These are phyloP conservation scores for Russula virescens DNA, from an alignment of 768 basidiomycete species.

Conservation along the genomic window DNA sequence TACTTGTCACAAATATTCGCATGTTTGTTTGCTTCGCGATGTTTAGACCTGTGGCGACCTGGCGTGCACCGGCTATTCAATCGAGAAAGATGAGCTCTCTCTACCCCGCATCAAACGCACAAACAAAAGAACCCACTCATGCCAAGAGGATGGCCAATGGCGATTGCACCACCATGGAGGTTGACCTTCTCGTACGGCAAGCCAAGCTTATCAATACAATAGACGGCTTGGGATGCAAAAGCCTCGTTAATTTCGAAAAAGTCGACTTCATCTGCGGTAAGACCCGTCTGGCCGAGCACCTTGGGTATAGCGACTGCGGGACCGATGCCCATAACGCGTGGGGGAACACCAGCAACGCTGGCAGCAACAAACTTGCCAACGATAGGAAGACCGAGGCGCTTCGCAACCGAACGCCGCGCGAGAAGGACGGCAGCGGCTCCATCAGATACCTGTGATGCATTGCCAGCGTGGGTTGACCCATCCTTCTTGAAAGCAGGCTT, in stretches of 20 bases:
- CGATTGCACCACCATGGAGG: constrained; percentile 82
- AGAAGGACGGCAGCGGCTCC: constrained; percentile 89
- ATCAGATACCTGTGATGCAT: constrained; percentile 87
- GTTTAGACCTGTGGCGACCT: constrained; percentile 78
- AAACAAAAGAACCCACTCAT: constrained; percentile 49
- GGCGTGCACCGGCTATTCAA: constrained; percentile 67
- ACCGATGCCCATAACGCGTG: constrained; percentile 87
- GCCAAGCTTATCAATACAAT: constrained; percentile 60
- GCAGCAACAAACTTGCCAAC: constrained; percentile 79
- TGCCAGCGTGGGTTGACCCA: constrained; percentile 77
- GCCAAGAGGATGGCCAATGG: constrained; percentile 83
- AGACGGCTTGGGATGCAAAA: constrained; percentile 79
- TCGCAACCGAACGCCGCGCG: constrained; percentile 71
- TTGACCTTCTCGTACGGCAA: constrained; percentile 80
- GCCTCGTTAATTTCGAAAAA: constrained; percentile 93
- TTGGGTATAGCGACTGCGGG: constrained; percentile 85
- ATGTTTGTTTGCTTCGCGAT: constrained; percentile 72
- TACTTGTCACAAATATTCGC: constrained; percentile 80
- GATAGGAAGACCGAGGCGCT: constrained; percentile 79
- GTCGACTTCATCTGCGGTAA: constrained; percentile 68
- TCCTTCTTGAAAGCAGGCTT: constrained; percentile 80
- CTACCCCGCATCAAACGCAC: constrained; percentile 3
- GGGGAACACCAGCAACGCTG: constrained; percentile 71
- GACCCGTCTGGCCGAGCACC: constrained; percentile 58
- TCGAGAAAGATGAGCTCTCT: background rate